These are phyloP conservation scores for Dioscorea zingiberensis DNA, from an alignment of 106 monocot genomes.

Conservation along the genomic window DNA sequence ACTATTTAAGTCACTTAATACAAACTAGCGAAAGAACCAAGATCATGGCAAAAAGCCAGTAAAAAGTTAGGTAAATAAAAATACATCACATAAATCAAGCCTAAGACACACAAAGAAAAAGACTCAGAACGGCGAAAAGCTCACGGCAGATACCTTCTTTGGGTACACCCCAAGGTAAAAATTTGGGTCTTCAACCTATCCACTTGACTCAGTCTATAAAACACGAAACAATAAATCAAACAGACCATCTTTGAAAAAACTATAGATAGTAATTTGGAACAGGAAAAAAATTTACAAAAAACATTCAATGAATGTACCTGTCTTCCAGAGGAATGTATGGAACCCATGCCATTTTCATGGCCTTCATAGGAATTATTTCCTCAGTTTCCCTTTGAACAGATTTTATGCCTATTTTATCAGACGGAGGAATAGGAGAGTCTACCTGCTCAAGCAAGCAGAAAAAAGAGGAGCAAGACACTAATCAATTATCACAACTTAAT, in stretches of 20 bases:
- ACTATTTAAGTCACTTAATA: too few relatives aligned
- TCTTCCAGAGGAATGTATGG: slow-evolving; percentile 88
- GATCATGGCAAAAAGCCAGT: too few relatives aligned
- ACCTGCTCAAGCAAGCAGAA: slow-evolving; percentile 37
- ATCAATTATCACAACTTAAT: neutral
- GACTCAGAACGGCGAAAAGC: neutral
- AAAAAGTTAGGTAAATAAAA: too few relatives aligned
- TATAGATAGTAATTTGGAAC: neutral
- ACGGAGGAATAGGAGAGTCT: slow-evolving; percentile 84
- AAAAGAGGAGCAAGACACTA: neutral
- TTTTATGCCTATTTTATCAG: slow-evolving; percentile 92
- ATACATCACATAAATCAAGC: too few relatives aligned
- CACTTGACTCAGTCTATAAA: slow-evolving; percentile 59
- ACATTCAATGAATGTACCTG: slow-evolving; percentile 26
- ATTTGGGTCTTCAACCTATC: slow-evolving; percentile 78
- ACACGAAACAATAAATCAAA: neutral
- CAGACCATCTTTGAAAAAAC: neutral
- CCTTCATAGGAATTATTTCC: slow-evolving; percentile 96
- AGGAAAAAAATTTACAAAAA: neutral
- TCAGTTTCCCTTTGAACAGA: slow-evolving; percentile 86
- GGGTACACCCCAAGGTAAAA: slow-evolving; percentile 80
- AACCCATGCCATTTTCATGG: slow-evolving; percentile 98
- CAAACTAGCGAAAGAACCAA: too few relatives aligned
- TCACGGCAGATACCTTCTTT: slow-evolving; percentile 99
- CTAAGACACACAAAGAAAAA: too few relatives aligned